Conservation (phyloP, 2,329 filamentous ascomycete species). For the Alternaria tenuissima region DNA sequence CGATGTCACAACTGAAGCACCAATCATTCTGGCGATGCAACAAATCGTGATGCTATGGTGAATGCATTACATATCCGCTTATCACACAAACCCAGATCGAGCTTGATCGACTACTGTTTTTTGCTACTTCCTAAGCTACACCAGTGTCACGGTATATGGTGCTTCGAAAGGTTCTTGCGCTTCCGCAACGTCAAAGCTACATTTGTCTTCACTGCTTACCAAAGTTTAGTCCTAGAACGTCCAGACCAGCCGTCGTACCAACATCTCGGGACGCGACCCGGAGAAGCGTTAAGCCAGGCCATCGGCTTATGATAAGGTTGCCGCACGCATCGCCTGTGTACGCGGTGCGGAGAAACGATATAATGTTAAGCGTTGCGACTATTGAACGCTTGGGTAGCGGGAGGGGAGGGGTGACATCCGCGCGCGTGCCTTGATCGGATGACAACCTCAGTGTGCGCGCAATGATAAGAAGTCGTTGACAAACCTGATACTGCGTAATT, state of each 20-base stretch:
- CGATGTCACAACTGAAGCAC: background rate
- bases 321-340: background rate
- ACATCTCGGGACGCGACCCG: background rate
- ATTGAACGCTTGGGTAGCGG: conserved; percentile 3
- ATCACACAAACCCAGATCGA: background rate
- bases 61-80: background rate
- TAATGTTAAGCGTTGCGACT: background rate
- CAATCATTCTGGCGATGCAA: background rate
- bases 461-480: background rate
- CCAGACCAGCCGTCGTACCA: background rate
- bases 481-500: background rate
- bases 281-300: background rate
- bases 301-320: background rate
- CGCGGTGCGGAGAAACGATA: background rate
- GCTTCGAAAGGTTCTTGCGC: background rate
- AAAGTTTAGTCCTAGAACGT: background rate
- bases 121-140: background rate
- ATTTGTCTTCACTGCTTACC: background rate
- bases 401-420: background rate
- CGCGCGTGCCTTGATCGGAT: background rate
- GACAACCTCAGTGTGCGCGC: background rate
- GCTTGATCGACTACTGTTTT: background rate
- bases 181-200: background rate
- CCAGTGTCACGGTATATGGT: background rate
- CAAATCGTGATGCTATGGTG: background rate